Base-by-base conservation (phyloP, 352 stramenopile genomes). In the Globisporangium nodosum region DNA sequence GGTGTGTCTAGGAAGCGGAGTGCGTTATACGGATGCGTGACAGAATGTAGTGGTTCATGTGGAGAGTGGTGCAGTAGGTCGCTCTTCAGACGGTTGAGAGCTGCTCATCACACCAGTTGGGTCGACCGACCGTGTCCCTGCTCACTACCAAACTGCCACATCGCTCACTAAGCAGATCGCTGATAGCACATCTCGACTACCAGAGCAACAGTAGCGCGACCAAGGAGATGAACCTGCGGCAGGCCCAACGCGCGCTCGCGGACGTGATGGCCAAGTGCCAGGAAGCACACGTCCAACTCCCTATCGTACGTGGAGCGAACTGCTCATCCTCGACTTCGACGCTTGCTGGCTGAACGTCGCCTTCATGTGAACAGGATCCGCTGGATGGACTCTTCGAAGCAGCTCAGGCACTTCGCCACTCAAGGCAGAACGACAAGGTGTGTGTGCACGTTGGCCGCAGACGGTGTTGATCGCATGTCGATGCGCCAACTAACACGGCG, bases 251-350 rank as follows among this genome's bases (percentile, higher is more conserved):
- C 39, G 70, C 67, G 45, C 69, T 91, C 6, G 74, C 68, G 5
- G 78, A 88, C 7, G 60, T 91, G 20, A 71, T 89, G 21, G 31
- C 61, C 48, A 88, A 83, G 56, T 86, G 81, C 52, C 66, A 87
- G n/a, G 73, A 69, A 30, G 64, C 63, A 2, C 79, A 88, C 58
- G 71, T 91, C 1, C 62, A 81, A 31, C 69, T 91, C 0, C 77
- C 81, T 5, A 39, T 76, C 62, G 73, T 83, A 42, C 12, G 35
- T 15, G 12, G 11, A 12, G 35, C 12, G 12, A 42, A 3, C 11
- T 42, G 35, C 35, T 4, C 35, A 5, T 15, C 12, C 12, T 42
- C 35, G 12, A 15, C 35, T 3, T 42, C 35, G 11, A 42, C 4
- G 35, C 35, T 42, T 16, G 47, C 30, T 33, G 18, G 13, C 33